Evolutionary conservation across 345 rosid species (phyloP).

Genomic region (Sisymbrium irio): DNA sequence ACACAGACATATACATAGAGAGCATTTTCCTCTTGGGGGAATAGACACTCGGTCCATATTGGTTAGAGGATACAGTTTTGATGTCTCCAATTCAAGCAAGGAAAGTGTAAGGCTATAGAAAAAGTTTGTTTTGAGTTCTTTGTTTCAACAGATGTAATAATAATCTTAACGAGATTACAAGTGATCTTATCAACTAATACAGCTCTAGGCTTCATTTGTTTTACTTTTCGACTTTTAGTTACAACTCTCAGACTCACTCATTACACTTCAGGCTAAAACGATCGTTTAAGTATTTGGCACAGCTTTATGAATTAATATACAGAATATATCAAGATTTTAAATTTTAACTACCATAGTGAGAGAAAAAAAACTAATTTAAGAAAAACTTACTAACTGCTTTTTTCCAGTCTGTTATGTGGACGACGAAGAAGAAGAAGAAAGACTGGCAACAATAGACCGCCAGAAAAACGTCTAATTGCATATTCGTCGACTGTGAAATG

Average conservation of each 20-base stretch:
- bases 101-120: neutral
- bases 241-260: too few relatives aligned
- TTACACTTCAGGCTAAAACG: too few relatives aligned
- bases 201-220: neutral
- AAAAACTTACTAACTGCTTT: too few relatives aligned
- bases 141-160: conserved; percentile 16
- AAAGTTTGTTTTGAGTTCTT: neutral
- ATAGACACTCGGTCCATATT: too few relatives aligned
- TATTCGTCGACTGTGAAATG: conserved; percentile 1
- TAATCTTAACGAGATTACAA: neutral
- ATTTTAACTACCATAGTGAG: too few relatives aligned
- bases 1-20: neutral
- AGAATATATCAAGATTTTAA: too few relatives aligned
- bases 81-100: conserved; percentile 2
- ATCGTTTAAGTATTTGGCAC: too few relatives aligned
- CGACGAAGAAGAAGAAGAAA: too few relatives aligned
- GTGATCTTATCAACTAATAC: neutral
- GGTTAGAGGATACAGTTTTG: neutral
- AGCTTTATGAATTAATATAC: too few relatives aligned
- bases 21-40: neutral
- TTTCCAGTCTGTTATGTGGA: neutral
- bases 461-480: neutral
- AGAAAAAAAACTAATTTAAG: too few relatives aligned
- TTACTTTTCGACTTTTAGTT: neutral
- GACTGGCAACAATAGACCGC: neutral